Evolutionary conservation across 176 grass and related monocot species (phyloP).

Genomic region (Alloteropsis semialata): DNA sequence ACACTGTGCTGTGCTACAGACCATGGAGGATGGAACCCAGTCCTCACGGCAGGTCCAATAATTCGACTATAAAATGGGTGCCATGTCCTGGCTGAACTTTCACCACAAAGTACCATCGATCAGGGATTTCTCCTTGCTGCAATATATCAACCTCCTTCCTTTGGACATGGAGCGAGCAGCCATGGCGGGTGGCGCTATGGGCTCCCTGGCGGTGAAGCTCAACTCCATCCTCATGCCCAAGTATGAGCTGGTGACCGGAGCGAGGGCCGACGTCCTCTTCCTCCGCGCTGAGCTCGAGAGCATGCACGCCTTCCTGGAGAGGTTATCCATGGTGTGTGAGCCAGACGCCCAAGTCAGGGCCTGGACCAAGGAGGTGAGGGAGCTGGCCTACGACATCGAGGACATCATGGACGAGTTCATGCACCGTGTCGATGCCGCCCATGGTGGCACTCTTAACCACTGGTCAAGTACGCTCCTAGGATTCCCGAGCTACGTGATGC

Average conservation of each 20-base stretch:
- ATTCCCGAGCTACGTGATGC: not conserved
- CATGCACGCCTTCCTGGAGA: conserved; percentile 27
- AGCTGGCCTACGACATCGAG: conserved; percentile 20
- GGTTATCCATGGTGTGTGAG: not conserved
- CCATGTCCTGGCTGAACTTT: not conserved
- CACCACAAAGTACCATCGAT: not conserved
- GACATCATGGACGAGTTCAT: conserved; percentile 30
- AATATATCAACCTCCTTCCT: not conserved
- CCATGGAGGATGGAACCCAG: not conserved
- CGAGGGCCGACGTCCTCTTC: conserved; percentile 3
- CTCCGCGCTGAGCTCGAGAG: conserved; percentile 20
- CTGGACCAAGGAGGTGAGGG: conserved; percentile 21
- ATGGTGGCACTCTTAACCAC: not conserved
- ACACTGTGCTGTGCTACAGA: not conserved
- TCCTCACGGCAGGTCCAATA: not conserved
- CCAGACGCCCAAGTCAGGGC: not conserved
- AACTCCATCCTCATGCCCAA: not conserved
- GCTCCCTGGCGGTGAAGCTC: conserved; percentile 17
- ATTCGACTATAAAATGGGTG: not conserved
- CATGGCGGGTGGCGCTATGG: not conserved
- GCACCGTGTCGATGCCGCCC: not conserved
- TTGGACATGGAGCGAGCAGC: not conserved
- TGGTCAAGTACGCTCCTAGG: not conserved
- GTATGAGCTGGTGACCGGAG: not conserved
- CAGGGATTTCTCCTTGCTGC: not conserved